Evolutionary conservation across 805 yeast genomes (phyloP), one percentile per base, ranked within the genome.

Genomic region (Candida adriatica): DNA sequence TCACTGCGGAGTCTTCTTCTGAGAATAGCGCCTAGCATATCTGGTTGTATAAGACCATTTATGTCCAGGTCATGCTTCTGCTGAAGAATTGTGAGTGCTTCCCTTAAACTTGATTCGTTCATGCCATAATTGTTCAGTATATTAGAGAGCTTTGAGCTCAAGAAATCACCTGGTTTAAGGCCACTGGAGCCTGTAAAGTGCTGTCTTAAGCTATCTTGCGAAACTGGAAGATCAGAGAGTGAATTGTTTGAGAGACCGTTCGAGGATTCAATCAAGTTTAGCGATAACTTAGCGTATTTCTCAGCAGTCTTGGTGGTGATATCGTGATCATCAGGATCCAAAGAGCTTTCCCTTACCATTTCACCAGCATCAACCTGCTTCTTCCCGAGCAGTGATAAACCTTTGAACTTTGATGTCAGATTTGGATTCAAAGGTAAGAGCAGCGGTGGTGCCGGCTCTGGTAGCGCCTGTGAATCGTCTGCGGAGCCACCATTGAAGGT

Each of bases 1-100:
- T 67, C 73, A 26, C 76, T 73, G 34, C 78, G 61, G 30, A 82
- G 58, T 23, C 71, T 64, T 46, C 79, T 69, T 41, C 94, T 63
- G 2, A 76, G 60, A 21, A 78, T 60, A 3, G 77, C 68, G 0
- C 90, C 90, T 10, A 66, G 49, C 17, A 75, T 44, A 19, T 60
- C 58, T 14, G 70, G 41, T 34, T 51, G 50, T 15, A 55, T 41
- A 15, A 45, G 36, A 5, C 38, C 21, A 4, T 29, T 27, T 3
- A 33, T 41, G 28, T 38, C 55, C 40, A 28, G 43, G 38, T 33
- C 43, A 7, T 48, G 51, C 22, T 65, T 66, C 8, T 51, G 44
- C 35, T 62, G 62, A 8, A 63, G 39, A 4, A 53, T 29, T 15
- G 45, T 40, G 16, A 63, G 31, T 3, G 62, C 56, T n/a, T 58